Base-by-base conservation (phyloP, 2,329 filamentous ascomycete genomes). In the Penicillium olsonii region DNA sequence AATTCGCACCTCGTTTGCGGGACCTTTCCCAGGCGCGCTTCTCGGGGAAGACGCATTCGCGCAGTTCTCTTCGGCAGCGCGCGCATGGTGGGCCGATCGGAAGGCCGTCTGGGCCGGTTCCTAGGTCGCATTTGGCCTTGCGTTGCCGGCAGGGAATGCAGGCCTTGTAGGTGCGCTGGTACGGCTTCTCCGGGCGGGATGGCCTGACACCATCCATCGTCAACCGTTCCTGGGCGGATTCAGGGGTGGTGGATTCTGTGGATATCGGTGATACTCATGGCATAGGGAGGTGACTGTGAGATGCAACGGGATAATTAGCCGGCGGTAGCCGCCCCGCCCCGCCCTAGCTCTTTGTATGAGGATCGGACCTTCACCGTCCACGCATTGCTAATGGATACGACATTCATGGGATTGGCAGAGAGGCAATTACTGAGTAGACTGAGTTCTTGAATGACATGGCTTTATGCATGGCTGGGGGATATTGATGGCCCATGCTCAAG, bases 161-260 rank as follows among this genome's bases (percentile, higher is more conserved):
- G 18, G 78, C 78, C 63, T 80, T 80, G 73, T 80, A 80, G 31
- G 77, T 76, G 52, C 77, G 76, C 63, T 79, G 75, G 61, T 77
- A 78, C 43, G 61, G 59, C 42, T 64, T 65, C 45, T 64, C 75
- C 67, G 55, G 61, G 46, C 57, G 57, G 47, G 56, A 44, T 54
- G 59, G 52, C 41, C 59, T 59, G 41, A 55, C 53, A 42, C 50
- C 55, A 49, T 61, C 56, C 59, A 62, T 62, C 37, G 18, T 60
- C 48, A 60, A 52, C 48, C 50, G 54, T 39, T 35, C 42, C 45
- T 39, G 43, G n/a, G 46, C 52, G 54, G 48, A 44, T 54, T 54
- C 49, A 55, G 51, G 50, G 41, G 27, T 38, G 50, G 50, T 50
- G 50, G 42, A 20, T 45, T 41, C 50, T 48, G 53, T 59, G 56